Evolutionary conservation across 225 moss, liverwort and hornwort species (phyloP).

Genomic region (Climacium dendroides): DNA sequence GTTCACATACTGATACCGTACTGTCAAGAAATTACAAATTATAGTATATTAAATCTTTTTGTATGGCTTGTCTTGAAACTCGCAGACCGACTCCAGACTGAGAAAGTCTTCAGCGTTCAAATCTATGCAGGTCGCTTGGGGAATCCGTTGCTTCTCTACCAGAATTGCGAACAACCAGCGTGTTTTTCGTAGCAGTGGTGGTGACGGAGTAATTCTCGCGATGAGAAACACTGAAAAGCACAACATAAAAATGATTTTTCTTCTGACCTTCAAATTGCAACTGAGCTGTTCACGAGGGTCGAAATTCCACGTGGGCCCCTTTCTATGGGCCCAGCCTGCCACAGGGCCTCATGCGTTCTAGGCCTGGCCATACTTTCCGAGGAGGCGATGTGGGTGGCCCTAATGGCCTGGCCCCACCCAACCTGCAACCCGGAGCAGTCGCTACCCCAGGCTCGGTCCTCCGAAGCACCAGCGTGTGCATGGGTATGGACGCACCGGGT

Average conservation of each 20-base stretch:
- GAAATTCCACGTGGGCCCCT: not conserved
- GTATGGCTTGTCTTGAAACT: not conserved
- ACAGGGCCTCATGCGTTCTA: constrained; percentile 6
- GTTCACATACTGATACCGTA: not conserved
- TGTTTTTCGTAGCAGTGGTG: not conserved
- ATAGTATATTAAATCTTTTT: not conserved
- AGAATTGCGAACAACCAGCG: not conserved
- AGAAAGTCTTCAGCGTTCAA: not conserved
- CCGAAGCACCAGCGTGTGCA: not conserved
- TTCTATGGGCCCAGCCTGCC: not conserved
- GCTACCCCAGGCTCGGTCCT: not conserved
- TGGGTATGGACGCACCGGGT: constrained; percentile 13
- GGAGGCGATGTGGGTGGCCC: constrained; percentile 5
- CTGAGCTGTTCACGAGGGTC: not conserved
- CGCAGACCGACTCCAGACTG: not conserved
- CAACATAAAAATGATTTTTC: not conserved
- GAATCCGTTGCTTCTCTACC: not conserved
- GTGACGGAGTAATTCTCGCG: not conserved
- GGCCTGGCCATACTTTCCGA: constrained; percentile 18
- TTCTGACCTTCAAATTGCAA: not conserved
- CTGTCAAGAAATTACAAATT: not conserved
- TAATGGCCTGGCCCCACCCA: not conserved
- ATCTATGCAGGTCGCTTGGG: not conserved
- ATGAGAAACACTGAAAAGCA: not conserved
- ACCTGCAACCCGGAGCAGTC: not conserved